phyloP scores from a whole-genome alignment of 2,329 filamentous ascomycete species.

The Xylaria polymorpha region DNA sequence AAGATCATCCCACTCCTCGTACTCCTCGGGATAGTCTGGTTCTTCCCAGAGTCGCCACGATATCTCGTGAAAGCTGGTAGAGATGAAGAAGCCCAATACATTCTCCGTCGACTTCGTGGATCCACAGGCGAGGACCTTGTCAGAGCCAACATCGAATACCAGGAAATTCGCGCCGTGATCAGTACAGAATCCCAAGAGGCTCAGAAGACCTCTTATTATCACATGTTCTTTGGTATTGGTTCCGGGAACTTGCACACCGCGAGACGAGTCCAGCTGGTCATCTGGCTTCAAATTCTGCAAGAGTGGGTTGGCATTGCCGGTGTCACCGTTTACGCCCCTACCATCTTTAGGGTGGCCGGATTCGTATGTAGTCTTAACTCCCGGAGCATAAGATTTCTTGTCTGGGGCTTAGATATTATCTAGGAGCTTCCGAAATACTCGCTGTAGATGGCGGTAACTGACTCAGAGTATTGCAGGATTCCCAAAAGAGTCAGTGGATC shows the following conservation, averaged over 20 bases:
- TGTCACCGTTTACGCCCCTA: conserved; percentile 69
- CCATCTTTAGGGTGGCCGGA: conserved; percentile 75
- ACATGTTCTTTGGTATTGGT: conserved; percentile 75
- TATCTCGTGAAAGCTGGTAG: conserved; percentile 75
- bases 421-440: not conserved
- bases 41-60: conserved; percentile 76
- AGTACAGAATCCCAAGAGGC: conserved; percentile 71
- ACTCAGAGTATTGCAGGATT: conserved; percentile 47
- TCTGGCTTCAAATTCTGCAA: conserved; percentile 79
- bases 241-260: conserved; percentile 74
- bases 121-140: conserved; percentile 62
- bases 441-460: not conserved
- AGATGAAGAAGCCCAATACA: conserved; percentile 73
- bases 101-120: conserved; percentile 73
- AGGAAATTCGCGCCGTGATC: conserved; percentile 74
- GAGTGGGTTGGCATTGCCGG: conserved; percentile 78
- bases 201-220: conserved; percentile 67
- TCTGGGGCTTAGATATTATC: not conserved
- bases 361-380: conserved; percentile 52
- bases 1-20: conserved; percentile 69
- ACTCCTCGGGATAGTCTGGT: conserved; percentile 68
- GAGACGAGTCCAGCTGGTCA: conserved; percentile 74
- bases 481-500: conserved; percentile 72
- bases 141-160: conserved; percentile 71
- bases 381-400: not conserved